A percentile compares a stretch with the other conserved stretches of the same genome.
These are phyloP conservation scores for Tardiomyces depauwii DNA, from an alignment of 1,139 yeast genomes.

Conservation along the genomic window DNA sequence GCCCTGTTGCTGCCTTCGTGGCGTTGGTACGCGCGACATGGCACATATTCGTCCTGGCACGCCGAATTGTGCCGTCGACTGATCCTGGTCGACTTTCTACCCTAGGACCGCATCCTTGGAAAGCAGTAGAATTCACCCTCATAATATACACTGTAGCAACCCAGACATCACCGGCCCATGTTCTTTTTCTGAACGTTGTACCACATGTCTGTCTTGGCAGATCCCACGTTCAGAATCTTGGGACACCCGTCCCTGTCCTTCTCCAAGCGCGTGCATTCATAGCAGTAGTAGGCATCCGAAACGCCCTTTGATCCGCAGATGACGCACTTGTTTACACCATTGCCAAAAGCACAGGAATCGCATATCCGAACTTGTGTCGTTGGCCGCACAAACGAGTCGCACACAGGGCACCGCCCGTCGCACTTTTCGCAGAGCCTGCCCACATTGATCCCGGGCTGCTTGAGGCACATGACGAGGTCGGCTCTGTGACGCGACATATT, in stretches of 20 bases:
- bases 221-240: conserved; percentile 66
- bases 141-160: neutral
- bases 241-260: conserved; percentile 94
- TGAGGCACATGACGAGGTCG: conserved; percentile 76
- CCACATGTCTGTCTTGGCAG: conserved; percentile 56
- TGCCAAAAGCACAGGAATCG: conserved; percentile 76
- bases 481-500: conserved; percentile 79
- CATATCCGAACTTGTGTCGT: conserved; percentile 64
- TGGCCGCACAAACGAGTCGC: conserved; percentile 82
- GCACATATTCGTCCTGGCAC: no score
- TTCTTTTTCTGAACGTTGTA: conserved; percentile 38
- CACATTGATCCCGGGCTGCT: conserved; percentile 64
- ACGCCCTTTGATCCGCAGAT: conserved; percentile 58
- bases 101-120: no score
- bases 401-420: conserved; percentile 85
- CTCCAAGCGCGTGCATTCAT: conserved; percentile 73
- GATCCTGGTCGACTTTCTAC: no score
- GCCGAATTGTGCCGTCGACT: no score
- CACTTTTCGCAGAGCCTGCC: conserved; percentile 76
- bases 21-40: no score
- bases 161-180: neutral
- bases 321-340: conserved; percentile 52
- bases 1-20: no score
- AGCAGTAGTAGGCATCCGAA: conserved; percentile 70
- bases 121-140: no score